Percentiles rank a stretch among this genome's conserved stretches.
phyloP scores from a whole-genome alignment of 768 basidiomycete species.

The Agaricus subrufescens region DNA sequence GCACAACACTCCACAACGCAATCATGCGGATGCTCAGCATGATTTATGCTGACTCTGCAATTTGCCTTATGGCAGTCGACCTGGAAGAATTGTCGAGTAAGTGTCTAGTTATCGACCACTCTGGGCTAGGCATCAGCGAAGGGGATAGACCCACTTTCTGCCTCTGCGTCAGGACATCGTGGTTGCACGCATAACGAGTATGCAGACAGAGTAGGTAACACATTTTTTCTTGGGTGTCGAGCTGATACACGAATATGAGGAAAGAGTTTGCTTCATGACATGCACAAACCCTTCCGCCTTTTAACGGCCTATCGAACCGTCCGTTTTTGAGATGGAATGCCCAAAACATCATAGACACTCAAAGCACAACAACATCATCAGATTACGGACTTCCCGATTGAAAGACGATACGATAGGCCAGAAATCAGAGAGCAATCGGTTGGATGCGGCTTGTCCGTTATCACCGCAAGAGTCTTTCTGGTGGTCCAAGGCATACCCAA shows the following conservation, averaged over 20 bases:
- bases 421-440: too few relatives aligned
- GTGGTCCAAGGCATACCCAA: too few relatives aligned
- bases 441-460: too few relatives aligned
- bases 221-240: background rate
- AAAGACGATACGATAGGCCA: too few relatives aligned
- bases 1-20: background rate
- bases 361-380: too few relatives aligned
- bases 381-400: too few relatives aligned
- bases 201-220: slow-evolving; percentile 6
- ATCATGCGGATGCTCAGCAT: slow-evolving; percentile 1
- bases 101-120: too few relatives aligned
- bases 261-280: background rate
- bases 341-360: too few relatives aligned
- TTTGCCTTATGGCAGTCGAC: background rate
- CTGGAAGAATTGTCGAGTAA: background rate
- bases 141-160: background rate
- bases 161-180: slow-evolving; percentile 1
- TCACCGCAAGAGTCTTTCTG: too few relatives aligned
- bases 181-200: slow-evolving; percentile 4
- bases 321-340: background rate
- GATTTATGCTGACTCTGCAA: background rate
- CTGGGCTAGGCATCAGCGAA: too few relatives aligned
- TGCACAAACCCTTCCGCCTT: background rate
- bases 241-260: background rate
- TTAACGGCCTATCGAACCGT: background rate